Percentiles rank a stretch among this genome's conserved stretches.
These are phyloP conservation scores for Hordeum marinum DNA, from an alignment of 176 grass and related monocot species.

Conservation along the genomic window DNA sequence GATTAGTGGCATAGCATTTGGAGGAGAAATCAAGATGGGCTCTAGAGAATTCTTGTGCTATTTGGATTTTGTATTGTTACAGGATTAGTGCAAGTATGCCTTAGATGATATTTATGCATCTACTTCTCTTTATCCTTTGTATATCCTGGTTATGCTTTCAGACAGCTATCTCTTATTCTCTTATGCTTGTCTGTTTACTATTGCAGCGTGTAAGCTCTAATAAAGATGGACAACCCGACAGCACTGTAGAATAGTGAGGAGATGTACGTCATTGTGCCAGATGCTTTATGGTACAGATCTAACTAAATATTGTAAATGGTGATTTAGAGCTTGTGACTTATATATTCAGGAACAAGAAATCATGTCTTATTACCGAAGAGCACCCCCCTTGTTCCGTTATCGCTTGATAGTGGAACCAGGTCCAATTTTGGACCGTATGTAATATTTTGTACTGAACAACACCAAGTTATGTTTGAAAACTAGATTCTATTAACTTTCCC, in stretches of 20 bases:
- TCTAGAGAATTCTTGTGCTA: neutral
- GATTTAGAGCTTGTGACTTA: neutral
- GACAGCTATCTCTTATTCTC: neutral
- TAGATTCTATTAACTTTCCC: neutral
- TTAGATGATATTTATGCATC: neutral
- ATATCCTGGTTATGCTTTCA: neutral
- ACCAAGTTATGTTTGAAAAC: neutral
- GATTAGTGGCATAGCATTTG: neutral
- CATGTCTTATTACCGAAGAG: neutral
- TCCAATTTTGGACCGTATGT: neutral
- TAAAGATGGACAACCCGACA: conserved; percentile 17
- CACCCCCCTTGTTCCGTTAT: neutral
- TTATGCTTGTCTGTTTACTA: neutral
- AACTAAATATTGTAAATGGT: neutral
- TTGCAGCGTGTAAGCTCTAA: conserved; percentile 45
- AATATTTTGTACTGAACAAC: neutral
- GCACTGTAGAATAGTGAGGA: conserved; percentile 26
- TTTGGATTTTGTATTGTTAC: neutral
- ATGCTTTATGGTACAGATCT: conserved; percentile 19
- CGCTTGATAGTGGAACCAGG: neutral
- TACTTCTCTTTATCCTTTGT: neutral
- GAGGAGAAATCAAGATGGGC: conserved; percentile 4
- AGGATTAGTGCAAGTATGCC: neutral
- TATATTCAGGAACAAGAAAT: neutral
- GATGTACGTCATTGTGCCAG: neutral